Conservation (phyloP, 1,284 basidiomycete species). For the Trametes versicolor region DNA sequence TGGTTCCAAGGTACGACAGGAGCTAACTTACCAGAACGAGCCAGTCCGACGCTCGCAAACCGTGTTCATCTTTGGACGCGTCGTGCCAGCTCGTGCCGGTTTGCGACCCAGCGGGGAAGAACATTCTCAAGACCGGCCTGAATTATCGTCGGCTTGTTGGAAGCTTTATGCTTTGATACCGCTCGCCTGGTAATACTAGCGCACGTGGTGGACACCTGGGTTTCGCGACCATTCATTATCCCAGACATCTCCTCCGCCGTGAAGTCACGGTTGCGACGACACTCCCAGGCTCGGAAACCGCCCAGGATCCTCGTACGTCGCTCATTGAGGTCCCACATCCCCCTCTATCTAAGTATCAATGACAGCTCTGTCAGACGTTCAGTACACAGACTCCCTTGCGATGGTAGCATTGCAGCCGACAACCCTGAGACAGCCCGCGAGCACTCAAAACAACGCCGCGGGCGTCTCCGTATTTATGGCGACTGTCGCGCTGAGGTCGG, state of each 20-base stretch:
- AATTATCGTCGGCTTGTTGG: slow-evolving; percentile 24
- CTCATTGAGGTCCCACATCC: not conserved
- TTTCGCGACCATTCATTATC: slow-evolving; percentile 25
- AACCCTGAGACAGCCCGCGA: not conserved
- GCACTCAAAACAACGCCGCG: not conserved
- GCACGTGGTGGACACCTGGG: slow-evolving; percentile 26
- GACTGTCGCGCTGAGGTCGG: not conserved
- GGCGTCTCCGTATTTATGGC: not conserved
- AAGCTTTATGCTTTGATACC: slow-evolving; percentile 37
- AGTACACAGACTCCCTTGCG: not conserved
- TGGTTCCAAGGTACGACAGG: not conserved
- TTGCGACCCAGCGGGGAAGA: slow-evolving; percentile 11
- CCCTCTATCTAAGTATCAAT: not conserved
- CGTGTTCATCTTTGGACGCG: not conserved
- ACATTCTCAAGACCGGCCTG: slow-evolving; percentile 26
- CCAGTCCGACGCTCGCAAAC: slow-evolving; percentile 7
- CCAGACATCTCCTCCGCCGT: slow-evolving; percentile 25
- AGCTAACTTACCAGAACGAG: not conserved
- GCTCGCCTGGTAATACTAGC: slow-evolving; percentile 13
- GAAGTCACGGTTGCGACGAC: slow-evolving; percentile 22
- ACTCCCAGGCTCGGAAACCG: slow-evolving; percentile 15
- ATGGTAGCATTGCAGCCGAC: not conserved
- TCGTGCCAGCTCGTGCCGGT: not conserved
- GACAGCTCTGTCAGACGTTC: not conserved
- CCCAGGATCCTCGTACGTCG: not conserved